A percentile compares a stretch with the other conserved stretches of the same genome.
phyloP scores from a whole-genome alignment of 768 basidiomycete species.

The Suillus discolor region DNA sequence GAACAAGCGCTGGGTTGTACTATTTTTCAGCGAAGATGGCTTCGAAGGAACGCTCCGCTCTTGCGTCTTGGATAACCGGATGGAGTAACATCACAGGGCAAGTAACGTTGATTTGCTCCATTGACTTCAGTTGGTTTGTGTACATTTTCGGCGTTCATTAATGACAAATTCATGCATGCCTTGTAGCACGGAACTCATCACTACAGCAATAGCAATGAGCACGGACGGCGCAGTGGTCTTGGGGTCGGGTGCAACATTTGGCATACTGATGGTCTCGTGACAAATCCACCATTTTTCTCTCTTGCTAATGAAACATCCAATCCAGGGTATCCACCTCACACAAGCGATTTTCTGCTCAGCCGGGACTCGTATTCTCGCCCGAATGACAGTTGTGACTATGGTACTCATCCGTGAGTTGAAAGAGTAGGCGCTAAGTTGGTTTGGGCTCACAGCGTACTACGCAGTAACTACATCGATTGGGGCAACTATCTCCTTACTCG shows the following conservation, averaged over 20 bases:
- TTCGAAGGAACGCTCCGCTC: slow-evolving; percentile 24
- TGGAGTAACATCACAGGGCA: slow-evolving; percentile 32
- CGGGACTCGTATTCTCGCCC: slow-evolving; percentile 24
- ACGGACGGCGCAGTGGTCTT: slow-evolving; percentile 24
- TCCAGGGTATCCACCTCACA: slow-evolving; percentile 15
- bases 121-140: slow-evolving; percentile 23
- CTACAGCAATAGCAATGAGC: slow-evolving; percentile 24
- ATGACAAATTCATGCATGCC: background rate
- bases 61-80: slow-evolving; percentile 31
- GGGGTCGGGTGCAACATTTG: slow-evolving; percentile 22
- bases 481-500: slow-evolving; percentile 18
- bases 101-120: slow-evolving; percentile 28
- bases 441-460: background rate
- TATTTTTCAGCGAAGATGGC: slow-evolving; percentile 32
- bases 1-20: slow-evolving; percentile 30
- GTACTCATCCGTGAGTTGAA: slow-evolving; percentile 20
- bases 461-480: slow-evolving; percentile 24
- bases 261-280: slow-evolving; percentile 19
- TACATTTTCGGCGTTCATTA: background rate
- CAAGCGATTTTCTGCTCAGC: slow-evolving; percentile 26
- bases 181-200: slow-evolving; percentile 21
- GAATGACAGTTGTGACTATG: slow-evolving; percentile 21
- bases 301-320: background rate
- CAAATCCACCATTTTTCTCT: background rate
- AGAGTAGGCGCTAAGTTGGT: background rate